A percentile compares a stretch with the other conserved stretches of the same genome.
These are phyloP conservation scores for Volvox reticuliferus DNA, from an alignment of 139 green algal genomes.

Conservation along the genomic window DNA sequence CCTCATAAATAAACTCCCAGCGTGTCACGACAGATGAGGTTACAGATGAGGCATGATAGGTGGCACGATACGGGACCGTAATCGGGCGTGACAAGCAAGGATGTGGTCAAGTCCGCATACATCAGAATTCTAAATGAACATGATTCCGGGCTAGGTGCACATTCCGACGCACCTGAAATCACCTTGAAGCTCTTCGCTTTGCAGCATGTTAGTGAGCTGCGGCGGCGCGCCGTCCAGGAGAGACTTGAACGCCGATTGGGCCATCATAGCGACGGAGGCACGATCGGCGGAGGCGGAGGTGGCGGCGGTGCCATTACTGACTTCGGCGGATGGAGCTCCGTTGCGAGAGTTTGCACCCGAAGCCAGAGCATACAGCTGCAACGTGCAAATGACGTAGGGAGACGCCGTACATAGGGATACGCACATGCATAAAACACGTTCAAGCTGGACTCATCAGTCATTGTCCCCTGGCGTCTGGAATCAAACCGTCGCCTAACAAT, in stretches of 20 bases:
- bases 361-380: neutral
- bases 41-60: no score
- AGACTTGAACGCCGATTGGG: conserved; percentile 5
- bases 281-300: neutral
- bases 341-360: neutral
- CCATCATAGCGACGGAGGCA: conserved; percentile 12
- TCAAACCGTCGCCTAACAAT: no score
- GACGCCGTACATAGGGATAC: neutral
- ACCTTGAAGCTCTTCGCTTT: neutral
- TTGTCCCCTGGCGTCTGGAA: no score
- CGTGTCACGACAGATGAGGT: no score
- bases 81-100: no score
- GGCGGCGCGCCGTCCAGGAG: neutral
- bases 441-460: no score
- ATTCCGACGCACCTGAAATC: neutral
- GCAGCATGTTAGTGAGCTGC: neutral
- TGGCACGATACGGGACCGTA: no score
- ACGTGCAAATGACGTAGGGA: neutral
- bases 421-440: neutral
- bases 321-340: neutral
- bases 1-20: no score
- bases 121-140: no score
- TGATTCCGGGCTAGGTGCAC: no score
- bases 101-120: no score
- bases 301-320: neutral